phyloP scores from a whole-genome alignment of 1,284 basidiomycete species.

The Cutaneotrichosporon curvatum region DNA sequence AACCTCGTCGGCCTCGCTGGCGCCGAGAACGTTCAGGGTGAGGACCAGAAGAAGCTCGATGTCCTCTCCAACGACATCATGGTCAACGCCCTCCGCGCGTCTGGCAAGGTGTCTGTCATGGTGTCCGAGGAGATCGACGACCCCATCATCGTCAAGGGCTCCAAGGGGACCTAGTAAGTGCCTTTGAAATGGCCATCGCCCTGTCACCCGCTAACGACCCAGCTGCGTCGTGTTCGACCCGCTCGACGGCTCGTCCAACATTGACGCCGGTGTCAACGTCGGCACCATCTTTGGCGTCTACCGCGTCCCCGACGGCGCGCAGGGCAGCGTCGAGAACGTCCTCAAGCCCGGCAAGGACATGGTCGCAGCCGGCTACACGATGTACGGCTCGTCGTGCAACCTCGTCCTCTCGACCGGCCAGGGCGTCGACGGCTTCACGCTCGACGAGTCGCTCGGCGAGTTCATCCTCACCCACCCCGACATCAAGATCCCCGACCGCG shows the following conservation, averaged over 20 bases:
- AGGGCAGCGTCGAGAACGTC: conserved; percentile 78
- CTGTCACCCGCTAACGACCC: conserved; percentile 6
- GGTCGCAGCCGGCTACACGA: conserved; percentile 96
- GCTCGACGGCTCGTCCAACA: conserved; percentile 95
- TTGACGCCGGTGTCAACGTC: conserved; percentile 99
- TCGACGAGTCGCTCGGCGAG: conserved; percentile 92
- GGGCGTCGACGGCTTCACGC: conserved; percentile 97
- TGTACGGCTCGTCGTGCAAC: conserved; percentile 99
- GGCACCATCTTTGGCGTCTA: conserved; percentile 99
- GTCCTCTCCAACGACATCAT: conserved; percentile 99
- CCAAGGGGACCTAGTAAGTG: conserved; percentile 60
- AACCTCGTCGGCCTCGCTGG: conserved; percentile 97
- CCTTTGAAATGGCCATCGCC: neutral
- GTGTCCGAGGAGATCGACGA: conserved; percentile 91
- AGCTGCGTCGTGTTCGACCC: conserved; percentile 96
- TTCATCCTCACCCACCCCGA: conserved; percentile 99
- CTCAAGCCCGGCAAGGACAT: conserved; percentile 90
- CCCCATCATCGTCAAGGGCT: conserved; percentile 66
- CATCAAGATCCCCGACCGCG: conserved; percentile 85
- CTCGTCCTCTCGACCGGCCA: conserved; percentile 90
- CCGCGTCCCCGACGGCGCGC: conserved; percentile 61
- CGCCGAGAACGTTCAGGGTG: conserved; percentile 92
- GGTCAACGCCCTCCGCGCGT: conserved; percentile 89
- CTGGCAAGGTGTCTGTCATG: conserved; percentile 91
- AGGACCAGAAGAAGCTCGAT: conserved; percentile 99